Evolutionary conservation across 352 stramenopile genomes (phyloP).

Genomic region (Achlya hypogyna): DNA sequence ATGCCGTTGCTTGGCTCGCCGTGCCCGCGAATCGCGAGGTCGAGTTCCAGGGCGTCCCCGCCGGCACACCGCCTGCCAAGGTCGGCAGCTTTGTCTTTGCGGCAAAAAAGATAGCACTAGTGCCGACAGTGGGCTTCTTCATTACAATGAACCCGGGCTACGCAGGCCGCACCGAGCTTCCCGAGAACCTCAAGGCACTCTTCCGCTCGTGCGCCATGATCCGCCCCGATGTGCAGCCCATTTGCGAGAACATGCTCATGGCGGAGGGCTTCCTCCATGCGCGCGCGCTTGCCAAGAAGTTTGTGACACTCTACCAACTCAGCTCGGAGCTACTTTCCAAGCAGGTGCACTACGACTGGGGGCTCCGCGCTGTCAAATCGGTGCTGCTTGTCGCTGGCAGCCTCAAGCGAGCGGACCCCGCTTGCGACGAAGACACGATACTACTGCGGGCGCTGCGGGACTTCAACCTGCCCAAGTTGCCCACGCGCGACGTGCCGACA

Average conservation of each 20-base stretch:
- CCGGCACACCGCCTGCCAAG: constrained; percentile 26
- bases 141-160: constrained; percentile 95
- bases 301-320: constrained; percentile 86
- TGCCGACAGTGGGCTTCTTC: constrained; percentile 85
- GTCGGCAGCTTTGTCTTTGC: constrained; percentile 85
- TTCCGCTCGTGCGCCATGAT: constrained; percentile 91
- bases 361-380: constrained; percentile 91
- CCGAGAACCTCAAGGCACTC: constrained; percentile 89
- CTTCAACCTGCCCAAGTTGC: constrained; percentile 93
- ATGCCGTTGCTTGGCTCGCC: constrained; percentile 47
- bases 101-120: constrained; percentile 72
- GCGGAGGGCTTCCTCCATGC: constrained; percentile 87
- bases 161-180: constrained; percentile 82
- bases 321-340: constrained; percentile 78
- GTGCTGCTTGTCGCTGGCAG: constrained; percentile 92
- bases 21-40: constrained; percentile 26
- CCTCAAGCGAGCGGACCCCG: constrained; percentile 82
- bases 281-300: constrained; percentile 73
- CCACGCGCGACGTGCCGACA: constrained; percentile 87
- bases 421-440: constrained; percentile 84
- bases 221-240: constrained; percentile 82
- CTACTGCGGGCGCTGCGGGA: constrained; percentile 93
- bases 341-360: constrained; percentile 93
- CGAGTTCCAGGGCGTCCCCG: constrained; percentile 18
- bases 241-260: constrained; percentile 95